Base-by-base conservation (phyloP, 164 flowering plant species). In the Magnolia changhungtana region DNA sequence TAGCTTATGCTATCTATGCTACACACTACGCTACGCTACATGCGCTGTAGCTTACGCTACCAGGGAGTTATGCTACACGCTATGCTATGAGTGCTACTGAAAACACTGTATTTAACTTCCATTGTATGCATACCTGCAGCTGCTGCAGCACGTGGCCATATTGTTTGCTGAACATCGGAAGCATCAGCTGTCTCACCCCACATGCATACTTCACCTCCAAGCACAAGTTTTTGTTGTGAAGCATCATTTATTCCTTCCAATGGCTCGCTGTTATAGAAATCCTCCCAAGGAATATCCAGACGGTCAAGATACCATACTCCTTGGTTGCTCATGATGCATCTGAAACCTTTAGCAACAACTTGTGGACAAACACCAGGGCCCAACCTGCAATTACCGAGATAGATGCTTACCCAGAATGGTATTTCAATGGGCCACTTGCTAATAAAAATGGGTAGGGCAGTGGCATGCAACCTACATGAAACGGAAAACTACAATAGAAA, bases 81-180 rank as follows among this genome's bases (percentile, higher is more conserved):
- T 27, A 27, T 27, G 29, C 29, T 27, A 27, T 2, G 2, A 27
- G 29, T 0, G 29, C 29, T 27, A 27, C 29, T 27, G 29, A 27
- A 27, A 27, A 27, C 29, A 27, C 2, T 27, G 7, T 37, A 37
- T 37, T 37, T 37, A 3, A 37, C 45, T 37, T 37, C 45, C 45
- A 37, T 4, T 37, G 45, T 37, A 37, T 55, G 51, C 81, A 72
- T 86, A 94, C 99, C 99, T 88, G 97, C 96, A 75, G 97, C 98
- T 2, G 99, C 97, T 4, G 97, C 98, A 78, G 98, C 98, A 72
- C 98, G 94, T 73, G 98, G 99, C 98, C 99, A 96, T 82, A 96
- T 92, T 72, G 99, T 94, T 78, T 94, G 96, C 79, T 80, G 92
- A 81, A 92, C 89, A 77, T 87, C 84, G 58, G 99, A 96, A 63